Base-by-base conservation (phyloP, 345 rosid species). In the Aquilaria malaccensis region DNA sequence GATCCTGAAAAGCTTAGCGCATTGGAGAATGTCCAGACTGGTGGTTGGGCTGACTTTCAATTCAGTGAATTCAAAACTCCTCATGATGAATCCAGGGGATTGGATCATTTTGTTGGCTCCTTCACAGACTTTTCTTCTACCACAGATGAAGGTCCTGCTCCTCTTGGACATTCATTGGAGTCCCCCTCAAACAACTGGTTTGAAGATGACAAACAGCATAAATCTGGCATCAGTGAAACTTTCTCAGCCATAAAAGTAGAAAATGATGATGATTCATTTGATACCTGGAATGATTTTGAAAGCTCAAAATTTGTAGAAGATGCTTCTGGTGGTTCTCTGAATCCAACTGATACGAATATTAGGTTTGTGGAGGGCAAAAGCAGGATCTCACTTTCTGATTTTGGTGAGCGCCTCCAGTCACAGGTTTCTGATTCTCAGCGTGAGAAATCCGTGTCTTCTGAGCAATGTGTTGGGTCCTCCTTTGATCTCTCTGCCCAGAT, bases 211-310 rank as follows among this genome's bases (percentile, higher is more conserved):
- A 33, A 45, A 46, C 30, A 45, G 54, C 5, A 33, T 64, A 32
- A 48, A 30, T 63, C 52, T 45, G 14, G 30, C 43, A 45, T 45
- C 3, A 50, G 11, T 63, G 59, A 61, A 45, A 49, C 61, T 65
- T 55, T 41, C 9, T 63, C 61, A 60, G 56, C 62, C 51, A 32
- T 37, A 31, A 51, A 50, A 49, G 29, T 51, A 70, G 79, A 70
- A 31, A 80, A 64, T 56, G 75, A 80, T 66, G 84, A 69, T 22
- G 81, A 79, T 68, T 70, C 77, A 7, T 73, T 78, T 70, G 76
- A 79, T 61, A 58, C 63, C 29, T 86, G 92, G 98, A 82, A 79
- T 77, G 96, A 88, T 78, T 83, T 88, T 70, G 67, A 80, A 13
- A 75, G 87, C 73, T 82, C 96, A 49, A 66, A 71, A 61, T 72